These are phyloP conservation scores for Apiospora pterosperma DNA, from an alignment of 2,329 filamentous ascomycete species.

Conservation along the genomic window DNA sequence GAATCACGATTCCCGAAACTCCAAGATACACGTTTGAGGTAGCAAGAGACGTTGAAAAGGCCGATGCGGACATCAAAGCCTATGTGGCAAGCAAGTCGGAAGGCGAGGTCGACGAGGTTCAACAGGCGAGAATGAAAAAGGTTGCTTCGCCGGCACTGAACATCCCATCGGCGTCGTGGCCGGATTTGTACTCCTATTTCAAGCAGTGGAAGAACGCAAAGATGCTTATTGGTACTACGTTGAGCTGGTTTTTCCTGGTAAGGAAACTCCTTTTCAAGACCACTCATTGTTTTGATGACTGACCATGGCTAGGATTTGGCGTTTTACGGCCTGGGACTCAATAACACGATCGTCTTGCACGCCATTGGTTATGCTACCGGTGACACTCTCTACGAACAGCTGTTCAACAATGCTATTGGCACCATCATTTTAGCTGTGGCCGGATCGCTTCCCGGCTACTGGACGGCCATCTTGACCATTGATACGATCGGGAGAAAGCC, in stretches of 20 bases:
- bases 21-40: conserved; percentile 83
- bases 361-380: conserved; percentile 70
- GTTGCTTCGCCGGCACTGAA: conserved; percentile 50
- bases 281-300: conserved; percentile 7
- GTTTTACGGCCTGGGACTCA: conserved; percentile 71
- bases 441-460: conserved; percentile 77
- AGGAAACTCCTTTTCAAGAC: conserved; percentile 9
- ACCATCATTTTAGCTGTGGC: conserved; percentile 76
- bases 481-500: conserved; percentile 76
- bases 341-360: conserved; percentile 67
- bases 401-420: conserved; percentile 71
- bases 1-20: conserved; percentile 81
- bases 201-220: conserved; percentile 66
- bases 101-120: conserved; percentile 44
- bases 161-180: conserved; percentile 66
- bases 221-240: conserved; percentile 70
- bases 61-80: conserved; percentile 66
- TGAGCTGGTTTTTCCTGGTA: conserved; percentile 77
- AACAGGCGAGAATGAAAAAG: conserved; percentile 51
- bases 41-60: conserved; percentile 70
- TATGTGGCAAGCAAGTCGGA: conserved; percentile 48
- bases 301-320: conserved; percentile 51
- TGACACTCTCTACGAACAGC: conserved; percentile 60
- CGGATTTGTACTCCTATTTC: conserved; percentile 67
- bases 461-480: conserved; percentile 69